Evolutionary conservation across 257 asterid genomes (phyloP).

Genomic region (Solanum infundibuliforme): DNA sequence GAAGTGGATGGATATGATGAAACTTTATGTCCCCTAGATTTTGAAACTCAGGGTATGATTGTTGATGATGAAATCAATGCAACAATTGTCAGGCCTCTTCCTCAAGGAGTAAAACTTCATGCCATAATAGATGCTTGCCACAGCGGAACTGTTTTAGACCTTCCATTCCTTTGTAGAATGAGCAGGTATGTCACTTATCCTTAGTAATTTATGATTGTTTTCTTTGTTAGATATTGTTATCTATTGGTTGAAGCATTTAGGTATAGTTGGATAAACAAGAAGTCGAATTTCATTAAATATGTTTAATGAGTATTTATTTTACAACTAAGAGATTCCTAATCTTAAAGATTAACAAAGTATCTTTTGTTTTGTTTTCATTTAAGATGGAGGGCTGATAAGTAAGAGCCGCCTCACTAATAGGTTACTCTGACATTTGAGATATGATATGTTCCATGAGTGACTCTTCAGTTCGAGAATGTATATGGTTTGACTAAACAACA

Average conservation of each 20-base stretch:
- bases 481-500: neutral
- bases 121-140: slow-evolving; percentile 90
- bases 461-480: neutral
- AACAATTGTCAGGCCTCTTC: slow-evolving; percentile 73
- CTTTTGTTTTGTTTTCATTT: neutral
- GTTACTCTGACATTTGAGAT: neutral
- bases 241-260: neutral
- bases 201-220: neutral
- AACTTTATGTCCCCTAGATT: slow-evolving; percentile 89
- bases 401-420: neutral
- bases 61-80: slow-evolving; percentile 93
- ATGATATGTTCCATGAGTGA: neutral
- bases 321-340: neutral
- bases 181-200: slow-evolving; percentile 34
- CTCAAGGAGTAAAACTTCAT: slow-evolving; percentile 87
- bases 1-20: slow-evolving; percentile 96
- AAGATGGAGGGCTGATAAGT: neutral
- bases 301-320: neutral
- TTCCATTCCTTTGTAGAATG: slow-evolving; percentile 88
- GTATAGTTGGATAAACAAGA: neutral
- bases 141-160: slow-evolving; percentile 87
- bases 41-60: slow-evolving; percentile 93
- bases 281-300: neutral
- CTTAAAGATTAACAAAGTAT: neutral
- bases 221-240: neutral